Conservation (phyloP, 768 basidiomycete genomes). For the Termitomyces sp. region DNA sequence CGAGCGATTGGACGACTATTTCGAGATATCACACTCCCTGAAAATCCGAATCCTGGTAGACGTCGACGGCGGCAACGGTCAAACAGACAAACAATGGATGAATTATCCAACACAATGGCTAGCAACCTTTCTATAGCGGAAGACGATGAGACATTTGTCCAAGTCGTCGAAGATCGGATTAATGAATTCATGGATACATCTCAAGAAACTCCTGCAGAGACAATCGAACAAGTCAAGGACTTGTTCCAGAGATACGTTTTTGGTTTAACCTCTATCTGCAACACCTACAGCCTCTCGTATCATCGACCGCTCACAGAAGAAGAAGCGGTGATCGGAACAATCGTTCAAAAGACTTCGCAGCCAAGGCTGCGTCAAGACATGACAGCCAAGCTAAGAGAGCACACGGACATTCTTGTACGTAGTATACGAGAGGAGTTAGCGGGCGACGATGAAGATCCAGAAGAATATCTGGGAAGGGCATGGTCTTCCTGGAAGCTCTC, state of each 20-base stretch:
- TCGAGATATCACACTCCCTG: conserved; percentile 52
- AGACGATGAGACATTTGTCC: conserved; percentile 15
- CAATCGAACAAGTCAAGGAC: conserved; percentile 22
- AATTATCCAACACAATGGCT: conserved; percentile 18
- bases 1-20: conserved; percentile 61
- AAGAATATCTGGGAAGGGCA: conserved; percentile 36
- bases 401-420: conserved; percentile 49
- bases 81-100: conserved; percentile 6
- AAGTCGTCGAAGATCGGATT: conserved; percentile 24
- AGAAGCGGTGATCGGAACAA: conserved; percentile 65
- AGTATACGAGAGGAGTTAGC: conserved; percentile 46
- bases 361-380: conserved; percentile 48
- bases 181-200: conserved; percentile 27
- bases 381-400: conserved; percentile 54
- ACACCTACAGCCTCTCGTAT: conserved; percentile 42
- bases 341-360: conserved; percentile 59
- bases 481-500: conserved; percentile 58
- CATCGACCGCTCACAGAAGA: conserved; percentile 52
- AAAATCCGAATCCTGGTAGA: conserved; percentile 12
- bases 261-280: conserved; percentile 47
- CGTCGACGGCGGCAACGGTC: conserved; percentile 11
- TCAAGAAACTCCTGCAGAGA: conserved; percentile 14
- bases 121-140: conserved; percentile 13
- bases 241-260: conserved; percentile 41
- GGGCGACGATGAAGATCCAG: conserved; percentile 32